Evolutionary conservation across 495 filamentous ascomycete genomes (phyloP).

Genomic region (Penicillium silybi): DNA sequence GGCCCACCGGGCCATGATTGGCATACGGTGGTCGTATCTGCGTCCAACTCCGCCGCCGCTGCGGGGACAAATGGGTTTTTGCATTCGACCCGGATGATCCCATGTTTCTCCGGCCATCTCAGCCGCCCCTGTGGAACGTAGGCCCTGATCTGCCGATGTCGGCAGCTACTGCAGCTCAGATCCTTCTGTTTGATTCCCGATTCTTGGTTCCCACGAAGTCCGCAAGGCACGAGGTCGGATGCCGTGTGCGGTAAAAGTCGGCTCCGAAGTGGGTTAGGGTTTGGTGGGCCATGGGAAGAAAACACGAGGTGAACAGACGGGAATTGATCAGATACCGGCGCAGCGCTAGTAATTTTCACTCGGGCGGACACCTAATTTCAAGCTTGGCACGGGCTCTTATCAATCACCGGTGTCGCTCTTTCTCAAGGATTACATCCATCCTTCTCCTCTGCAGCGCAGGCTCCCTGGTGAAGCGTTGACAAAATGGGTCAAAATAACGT

Average conservation of each 20-base stretch:
- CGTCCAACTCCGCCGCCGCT: background rate
- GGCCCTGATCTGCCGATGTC: background rate
- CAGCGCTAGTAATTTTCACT: constrained; percentile 18
- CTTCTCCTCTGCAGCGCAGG: background rate
- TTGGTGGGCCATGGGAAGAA: background rate
- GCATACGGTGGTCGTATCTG: background rate
- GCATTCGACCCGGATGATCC: background rate
- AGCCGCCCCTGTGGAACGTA: background rate
- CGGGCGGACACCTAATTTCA: background rate
- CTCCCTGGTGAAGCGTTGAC: background rate
- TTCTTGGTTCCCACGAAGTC: background rate
- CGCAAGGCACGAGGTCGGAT: background rate
- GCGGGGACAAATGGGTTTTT: background rate
- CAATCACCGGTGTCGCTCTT: constrained; percentile 8
- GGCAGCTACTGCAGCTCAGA: background rate
- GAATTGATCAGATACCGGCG: constrained; percentile 13
- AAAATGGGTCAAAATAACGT: constrained; percentile 18
- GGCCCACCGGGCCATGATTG: background rate
- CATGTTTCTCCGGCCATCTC: background rate
- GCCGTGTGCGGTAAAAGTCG: background rate
- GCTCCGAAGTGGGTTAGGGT: background rate
- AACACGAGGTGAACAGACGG: background rate
- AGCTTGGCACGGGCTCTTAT: constrained; percentile 10
- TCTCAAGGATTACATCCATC: background rate
- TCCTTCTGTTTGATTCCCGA: background rate